A percentile compares a stretch with the other conserved stretches of the same genome.
phyloP scores from a whole-genome alignment of 139 green algal genomes.

The Astrephomene gubernaculifera region DNA sequence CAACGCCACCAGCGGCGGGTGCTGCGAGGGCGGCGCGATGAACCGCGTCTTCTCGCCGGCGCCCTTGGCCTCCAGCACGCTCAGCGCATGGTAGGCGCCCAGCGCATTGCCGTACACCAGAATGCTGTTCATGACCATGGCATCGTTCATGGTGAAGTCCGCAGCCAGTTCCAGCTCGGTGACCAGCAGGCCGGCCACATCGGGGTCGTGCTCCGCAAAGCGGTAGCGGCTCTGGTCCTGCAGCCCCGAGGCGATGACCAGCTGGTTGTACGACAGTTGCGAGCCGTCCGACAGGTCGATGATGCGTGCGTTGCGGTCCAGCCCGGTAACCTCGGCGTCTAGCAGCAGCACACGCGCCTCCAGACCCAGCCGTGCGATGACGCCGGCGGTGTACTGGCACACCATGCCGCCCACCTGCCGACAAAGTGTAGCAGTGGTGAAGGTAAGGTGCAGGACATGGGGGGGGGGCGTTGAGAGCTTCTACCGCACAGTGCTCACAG shows the following conservation, averaged over 20 bases:
- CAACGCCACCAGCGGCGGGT: constrained; percentile 35
- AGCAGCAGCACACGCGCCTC: constrained; percentile 65
- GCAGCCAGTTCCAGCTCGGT: constrained; percentile 56
- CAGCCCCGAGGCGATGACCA: constrained; percentile 65
- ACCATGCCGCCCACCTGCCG: constrained; percentile 55
- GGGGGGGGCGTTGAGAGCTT: too few species aligned
- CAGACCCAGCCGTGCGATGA: constrained; percentile 59
- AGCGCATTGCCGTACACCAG: constrained; percentile 62
- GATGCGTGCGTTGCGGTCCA: constrained; percentile 57
- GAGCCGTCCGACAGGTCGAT: constrained; percentile 59
- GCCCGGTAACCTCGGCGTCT: constrained; percentile 65
- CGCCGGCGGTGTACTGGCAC: constrained; percentile 57
- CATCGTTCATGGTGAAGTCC: constrained; percentile 53
- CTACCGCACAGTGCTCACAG: too few species aligned
- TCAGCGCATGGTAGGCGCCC: constrained; percentile 56
- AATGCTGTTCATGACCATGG: constrained; percentile 45
- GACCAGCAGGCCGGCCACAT: constrained; percentile 47
- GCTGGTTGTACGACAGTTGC: constrained; percentile 66
- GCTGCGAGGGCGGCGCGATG: constrained; percentile 2
- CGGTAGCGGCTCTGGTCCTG: constrained; percentile 49
- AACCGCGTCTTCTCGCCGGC: constrained; percentile 30
- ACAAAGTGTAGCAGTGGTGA: too few species aligned
- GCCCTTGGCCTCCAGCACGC: constrained; percentile 46
- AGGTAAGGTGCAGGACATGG: too few species aligned
- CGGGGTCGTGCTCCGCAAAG: constrained; percentile 43